Conservation (phyloP, 352 stramenopile species). For the Phytophthora sp. region DNA sequence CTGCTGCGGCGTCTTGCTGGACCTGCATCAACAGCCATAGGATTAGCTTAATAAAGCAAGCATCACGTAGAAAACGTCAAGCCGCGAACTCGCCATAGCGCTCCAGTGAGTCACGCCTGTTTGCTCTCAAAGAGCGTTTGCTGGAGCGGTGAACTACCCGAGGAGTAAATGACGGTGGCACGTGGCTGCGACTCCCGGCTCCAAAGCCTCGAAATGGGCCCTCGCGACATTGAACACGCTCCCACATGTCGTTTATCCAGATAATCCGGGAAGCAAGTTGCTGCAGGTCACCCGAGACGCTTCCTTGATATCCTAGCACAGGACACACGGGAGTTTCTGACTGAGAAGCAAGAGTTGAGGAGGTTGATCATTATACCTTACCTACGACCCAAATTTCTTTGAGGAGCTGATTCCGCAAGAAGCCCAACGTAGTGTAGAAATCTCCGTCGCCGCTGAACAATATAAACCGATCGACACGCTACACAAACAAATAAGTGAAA, state of each 20-base stretch:
- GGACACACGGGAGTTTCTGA: neutral
- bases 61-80: too few species aligned
- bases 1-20: neutral
- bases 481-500: neutral
- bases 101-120: too few species aligned
- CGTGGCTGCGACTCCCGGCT: too few species aligned
- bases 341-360: too few species aligned
- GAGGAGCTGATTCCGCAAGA: slow-evolving; percentile 58
- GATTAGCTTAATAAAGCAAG: too few species aligned
- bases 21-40: neutral
- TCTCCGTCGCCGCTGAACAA: slow-evolving; percentile 59
- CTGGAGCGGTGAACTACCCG: too few species aligned
- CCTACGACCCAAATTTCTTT: slow-evolving; percentile 80
- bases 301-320: slow-evolving; percentile 54
- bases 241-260: slow-evolving; percentile 68
- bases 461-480: neutral
- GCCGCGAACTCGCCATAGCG: too few species aligned
- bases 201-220: too few species aligned
- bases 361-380: too few species aligned
- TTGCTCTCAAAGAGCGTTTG: too few species aligned
- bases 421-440: slow-evolving; percentile 73
- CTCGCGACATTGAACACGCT: slow-evolving; percentile 28
- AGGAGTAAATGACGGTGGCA: too few species aligned
- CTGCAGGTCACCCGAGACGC: slow-evolving; percentile 67
- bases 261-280: slow-evolving; percentile 61